Conservation (phyloP, 2,329 filamentous ascomycete species). For the Colletotrichum tanaceti region DNA sequence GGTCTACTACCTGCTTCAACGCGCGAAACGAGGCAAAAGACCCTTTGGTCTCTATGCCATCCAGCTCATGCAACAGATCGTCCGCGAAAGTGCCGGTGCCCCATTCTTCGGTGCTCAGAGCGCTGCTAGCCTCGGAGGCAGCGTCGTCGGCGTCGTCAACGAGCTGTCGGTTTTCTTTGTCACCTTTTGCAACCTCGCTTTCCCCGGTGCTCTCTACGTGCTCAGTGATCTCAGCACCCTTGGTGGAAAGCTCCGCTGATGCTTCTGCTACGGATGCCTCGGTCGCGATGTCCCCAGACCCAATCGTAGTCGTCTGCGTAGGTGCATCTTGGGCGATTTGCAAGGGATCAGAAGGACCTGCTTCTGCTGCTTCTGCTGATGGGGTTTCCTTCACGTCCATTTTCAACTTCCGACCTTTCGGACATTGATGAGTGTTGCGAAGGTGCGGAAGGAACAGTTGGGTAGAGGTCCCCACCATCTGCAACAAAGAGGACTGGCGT, state of each 20-base stretch:
- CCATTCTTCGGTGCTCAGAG: slow-evolving; percentile 7
- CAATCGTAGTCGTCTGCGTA: not conserved
- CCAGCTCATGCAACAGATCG: slow-evolving; percentile 32
- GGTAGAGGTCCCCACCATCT: not conserved
- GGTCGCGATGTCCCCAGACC: not conserved
- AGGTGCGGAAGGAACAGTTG: not conserved
- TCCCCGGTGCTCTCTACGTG: not conserved
- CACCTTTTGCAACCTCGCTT: not conserved
- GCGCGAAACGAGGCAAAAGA: slow-evolving; percentile 40
- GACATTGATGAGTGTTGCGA: not conserved
- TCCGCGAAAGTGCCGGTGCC: slow-evolving; percentile 10
- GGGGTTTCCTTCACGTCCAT: not conserved
- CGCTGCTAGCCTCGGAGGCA: not conserved
- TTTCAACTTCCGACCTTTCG: not conserved
- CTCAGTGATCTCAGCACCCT: not conserved
- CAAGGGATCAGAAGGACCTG: not conserved
- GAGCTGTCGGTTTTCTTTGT: not conserved
- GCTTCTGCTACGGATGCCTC: not conserved
- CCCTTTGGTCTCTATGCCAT: slow-evolving; percentile 34
- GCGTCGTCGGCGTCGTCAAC: not conserved
- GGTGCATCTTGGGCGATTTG: not conserved
- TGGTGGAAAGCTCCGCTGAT: not conserved
- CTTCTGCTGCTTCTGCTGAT: not conserved
- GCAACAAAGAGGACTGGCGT: not conserved
- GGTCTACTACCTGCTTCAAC: slow-evolving; percentile 15